Base-by-base conservation (phyloP, 1,284 basidiomycete species). In the Vanrija sp. region DNA sequence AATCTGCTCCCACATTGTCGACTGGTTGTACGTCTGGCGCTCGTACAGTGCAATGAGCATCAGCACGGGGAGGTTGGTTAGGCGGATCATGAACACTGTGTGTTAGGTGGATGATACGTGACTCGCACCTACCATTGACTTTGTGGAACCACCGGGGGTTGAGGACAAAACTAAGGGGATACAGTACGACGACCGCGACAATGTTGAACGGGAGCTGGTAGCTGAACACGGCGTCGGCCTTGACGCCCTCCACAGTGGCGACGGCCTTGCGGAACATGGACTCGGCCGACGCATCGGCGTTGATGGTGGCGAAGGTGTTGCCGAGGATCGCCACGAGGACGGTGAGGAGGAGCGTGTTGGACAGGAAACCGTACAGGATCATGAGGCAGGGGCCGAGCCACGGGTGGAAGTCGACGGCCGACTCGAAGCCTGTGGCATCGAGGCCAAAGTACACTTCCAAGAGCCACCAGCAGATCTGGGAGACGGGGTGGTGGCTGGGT, bases 211-310 rank as follows among this genome's bases (percentile, higher is more conserved):
- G 93, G 1, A 93, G 87, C 66, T 93, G 89, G 68, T 96, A 97
- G 25, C 88, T 91, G 73, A 96, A 96, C 15, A 97, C 76, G 3
- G 85, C 90, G 68, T 96, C 93, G 46, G 63, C 75, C 61, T 68
- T 70, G 55, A 65, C 56, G 38, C 90, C 91, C 79, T 94, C 91
- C 35, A 95, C 85, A 0, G 90, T 93, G 10, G 84, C 85, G 0
- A 94, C 91, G 0, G 92, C 91, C 69, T 86, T 86, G 47, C 93
- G 82, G 72, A 93, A 96, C 89, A 95, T 91, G 4, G 87, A 88
- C 88, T 96, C 93, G 6, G 92, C 90, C 12, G 84, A 84, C 18
- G 93, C 93, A 75, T 96, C 93, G 62, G 89, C 86, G 59, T 86
- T 93, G 65, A 96, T 91, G 18, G 83, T 88, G 0, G 90, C 85